These are phyloP conservation scores for Boletus fagicola DNA, from an alignment of 768 basidiomycete genomes.

Conservation along the genomic window DNA sequence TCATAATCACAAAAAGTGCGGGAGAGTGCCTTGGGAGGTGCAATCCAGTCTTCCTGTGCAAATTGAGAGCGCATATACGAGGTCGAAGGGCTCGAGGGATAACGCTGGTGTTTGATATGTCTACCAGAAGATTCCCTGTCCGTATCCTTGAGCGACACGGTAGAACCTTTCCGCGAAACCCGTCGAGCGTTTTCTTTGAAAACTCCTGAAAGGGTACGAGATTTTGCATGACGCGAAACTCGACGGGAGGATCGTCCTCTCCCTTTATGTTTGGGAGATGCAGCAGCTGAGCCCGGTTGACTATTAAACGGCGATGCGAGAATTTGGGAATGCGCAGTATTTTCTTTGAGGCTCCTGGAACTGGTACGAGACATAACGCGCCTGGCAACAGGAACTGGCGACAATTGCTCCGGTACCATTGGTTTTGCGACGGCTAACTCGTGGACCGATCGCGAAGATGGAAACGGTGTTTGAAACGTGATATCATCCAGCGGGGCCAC, in stretches of 20 bases:
- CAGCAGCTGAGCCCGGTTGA: slow-evolving; percentile 39
- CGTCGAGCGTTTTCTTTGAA: slow-evolving; percentile 19
- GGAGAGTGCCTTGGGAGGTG: slow-evolving; percentile 10
- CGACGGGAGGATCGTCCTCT: slow-evolving; percentile 9
- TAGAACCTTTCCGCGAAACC: slow-evolving; percentile 18
- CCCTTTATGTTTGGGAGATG: slow-evolving; percentile 35
- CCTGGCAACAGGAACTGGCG: slow-evolving; percentile 41
- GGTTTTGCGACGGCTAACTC: slow-evolving; percentile 25
- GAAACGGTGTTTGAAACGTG: slow-evolving; percentile 31
- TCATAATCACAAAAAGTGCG: neutral
- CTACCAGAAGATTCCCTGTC: slow-evolving; percentile 6
- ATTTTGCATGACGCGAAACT: slow-evolving; percentile 31
- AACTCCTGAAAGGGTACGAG: slow-evolving; percentile 39
- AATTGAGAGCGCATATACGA: slow-evolving; percentile 29
- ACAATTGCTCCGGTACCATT: slow-evolving; percentile 35
- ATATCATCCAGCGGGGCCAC: slow-evolving; percentile 13
- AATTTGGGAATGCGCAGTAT: slow-evolving; percentile 21
- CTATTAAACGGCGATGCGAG: slow-evolving; percentile 50
- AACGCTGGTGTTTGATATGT: slow-evolving; percentile 19
- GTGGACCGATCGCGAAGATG: slow-evolving; percentile 21
- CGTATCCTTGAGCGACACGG: slow-evolving; percentile 18
- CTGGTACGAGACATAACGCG: slow-evolving; percentile 38
- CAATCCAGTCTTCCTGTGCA: slow-evolving; percentile 13
- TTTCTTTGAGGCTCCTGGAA: slow-evolving; percentile 44
- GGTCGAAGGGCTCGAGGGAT: slow-evolving; percentile 21